Evolutionary conservation across 1,284 basidiomycete genomes (phyloP).

Genomic region (Anthracocystis setariae): DNA sequence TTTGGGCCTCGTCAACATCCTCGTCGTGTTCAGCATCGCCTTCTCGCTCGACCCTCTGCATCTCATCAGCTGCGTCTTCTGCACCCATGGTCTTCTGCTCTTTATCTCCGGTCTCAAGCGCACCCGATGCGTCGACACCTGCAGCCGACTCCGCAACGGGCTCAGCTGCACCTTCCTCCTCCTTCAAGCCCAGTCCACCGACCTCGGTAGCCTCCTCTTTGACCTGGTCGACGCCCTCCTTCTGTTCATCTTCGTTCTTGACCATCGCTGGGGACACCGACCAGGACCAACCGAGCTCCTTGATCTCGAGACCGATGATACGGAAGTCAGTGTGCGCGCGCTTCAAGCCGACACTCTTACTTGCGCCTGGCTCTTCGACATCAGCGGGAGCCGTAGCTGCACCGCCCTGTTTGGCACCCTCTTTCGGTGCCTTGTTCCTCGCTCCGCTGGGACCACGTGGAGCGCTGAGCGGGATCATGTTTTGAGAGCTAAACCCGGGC

Average conservation of each 20-base stretch:
- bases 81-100: neutral
- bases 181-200: neutral
- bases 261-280: slow-evolving; percentile 10
- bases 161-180: neutral
- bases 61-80: neutral
- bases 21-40: too few species aligned
- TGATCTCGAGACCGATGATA: slow-evolving; percentile 51
- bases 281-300: slow-evolving; percentile 56
- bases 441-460: slow-evolving; percentile 34
- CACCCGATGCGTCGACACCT: neutral
- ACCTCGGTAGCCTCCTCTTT: slow-evolving; percentile 1
- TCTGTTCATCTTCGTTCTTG: neutral
- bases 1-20: slow-evolving; percentile 11
- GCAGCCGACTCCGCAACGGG: neutral
- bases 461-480: slow-evolving; percentile 37
- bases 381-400: neutral
- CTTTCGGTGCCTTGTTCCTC: slow-evolving; percentile 15
- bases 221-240: slow-evolving; percentile 4
- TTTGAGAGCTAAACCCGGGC: slow-evolving; percentile 32
- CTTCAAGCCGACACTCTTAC: slow-evolving; percentile 12
- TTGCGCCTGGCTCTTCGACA: slow-evolving; percentile 6
- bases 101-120: neutral
- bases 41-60: too few species aligned
- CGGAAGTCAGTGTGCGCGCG: slow-evolving; percentile 52
- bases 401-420: neutral